Evolutionary conservation across 805 yeast species (phyloP), one percentile per base, ranked within the genome.

Genomic region (Candida peoriensis): DNA sequence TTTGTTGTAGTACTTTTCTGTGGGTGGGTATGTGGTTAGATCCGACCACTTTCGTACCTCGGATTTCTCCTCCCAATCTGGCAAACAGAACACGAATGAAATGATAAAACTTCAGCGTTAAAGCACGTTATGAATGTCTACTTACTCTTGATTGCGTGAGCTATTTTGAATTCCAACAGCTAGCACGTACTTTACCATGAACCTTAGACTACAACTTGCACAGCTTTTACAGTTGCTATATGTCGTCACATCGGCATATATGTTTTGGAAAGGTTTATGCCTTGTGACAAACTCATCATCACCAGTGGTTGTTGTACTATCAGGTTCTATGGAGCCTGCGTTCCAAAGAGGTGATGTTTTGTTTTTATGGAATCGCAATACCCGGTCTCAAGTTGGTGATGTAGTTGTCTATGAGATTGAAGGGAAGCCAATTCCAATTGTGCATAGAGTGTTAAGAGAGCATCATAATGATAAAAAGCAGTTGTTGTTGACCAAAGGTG

Each of bases 301-400:
- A 2, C 98, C 98, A 15, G 77, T 93, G 17, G 98, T 93, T 15
- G 98, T 93, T 20, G 98, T 93, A 8, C 73, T 93, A 32, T 88
- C 97, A 1, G 98, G 98, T 6, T 90, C 97, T 2, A 93, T 93
- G 98, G 98, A 93, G 58, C 98, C 98, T 2, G 98, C 98, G 2
- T 93, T 93, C 71, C 97, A 93, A 62, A 76, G 98, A 62, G 98
- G 98, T 33, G 98, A 93, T 57, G 81, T 93, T 13, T 64, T 93
- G 42, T 80, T 93, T 51, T 66, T 93, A 37, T 89, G 96, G 95
- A 93, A 93, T 60, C 70, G 97, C 46, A 78, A 81, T 37, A 52
- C 62, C 15, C 57, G 60, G 20, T 76, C 79, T 15, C 65, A 74
- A 30, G 93, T 89, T 1, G 98, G 98, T 16, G 98, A 93, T 51